Evolutionary conservation across 2,329 filamentous ascomycete genomes (phyloP), one percentile per base, ranked within the genome.

Genomic region (Cadophora malorum): DNA sequence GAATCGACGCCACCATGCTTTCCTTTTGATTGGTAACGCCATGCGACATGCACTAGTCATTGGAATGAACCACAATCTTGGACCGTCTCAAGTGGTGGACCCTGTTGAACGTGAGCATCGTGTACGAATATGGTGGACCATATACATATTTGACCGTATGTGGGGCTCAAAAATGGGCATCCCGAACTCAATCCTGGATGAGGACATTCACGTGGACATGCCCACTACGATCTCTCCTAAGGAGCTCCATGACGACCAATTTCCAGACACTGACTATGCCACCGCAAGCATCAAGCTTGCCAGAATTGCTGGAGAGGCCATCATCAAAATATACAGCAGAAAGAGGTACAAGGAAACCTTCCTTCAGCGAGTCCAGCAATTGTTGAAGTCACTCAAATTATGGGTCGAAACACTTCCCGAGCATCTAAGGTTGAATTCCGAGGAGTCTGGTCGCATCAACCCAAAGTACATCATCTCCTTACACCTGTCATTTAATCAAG

Each of bases 1-100:
- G 4, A 84, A 84, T 55, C 76, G 83, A 12, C 77, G 83, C 0
- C 80, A 84, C 41, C 80, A 80, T 1, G 81, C 82, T 4, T 81
- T 82, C 41, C 74, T 78, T 0, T 74, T 83, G 4, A 80, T 83
- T 0, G 80, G 83, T 21, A 81, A 79, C 0, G 83, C 83, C 0
- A 77, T 84, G 1, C 79, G 83, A 5, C 69, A 81, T 0, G 78
- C 78, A 1, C 74, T 83, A 10, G 67, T 63, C 12, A 49, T 85
- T 4, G 80, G 80, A 0, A 31, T 82, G 4, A 80, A 82, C 45
- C 81, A 80, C 0, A 76, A 81, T 23, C 73, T 82, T 0, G 79
- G 80, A 0, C 79, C 80, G 31, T 72, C 75, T 1, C 74, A 81
- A 0, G 78, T 78, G 0, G 49, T 66, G 6, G 74, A 75, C 16